These are phyloP conservation scores for Trichoderma sp. DNA, from an alignment of 2,329 filamentous ascomycete genomes.

Conservation along the genomic window DNA sequence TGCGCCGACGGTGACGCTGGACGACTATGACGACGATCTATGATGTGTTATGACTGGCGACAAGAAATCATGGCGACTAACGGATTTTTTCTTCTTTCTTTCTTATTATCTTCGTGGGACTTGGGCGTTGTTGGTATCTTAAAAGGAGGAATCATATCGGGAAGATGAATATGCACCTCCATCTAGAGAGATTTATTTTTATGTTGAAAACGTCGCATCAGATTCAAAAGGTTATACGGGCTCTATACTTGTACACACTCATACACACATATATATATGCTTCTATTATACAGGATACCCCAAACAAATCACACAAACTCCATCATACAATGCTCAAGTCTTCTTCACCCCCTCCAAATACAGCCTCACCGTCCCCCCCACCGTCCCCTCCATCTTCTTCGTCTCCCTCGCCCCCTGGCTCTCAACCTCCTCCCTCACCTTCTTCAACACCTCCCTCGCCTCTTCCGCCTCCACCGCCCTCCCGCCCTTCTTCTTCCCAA, in stretches of 20 bases:
- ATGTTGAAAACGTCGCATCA: constrained; percentile 3
- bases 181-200: not conserved
- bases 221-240: not conserved
- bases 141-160: not conserved
- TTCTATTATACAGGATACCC: constrained; percentile 10
- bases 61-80: constrained; percentile 1
- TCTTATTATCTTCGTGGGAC: not conserved
- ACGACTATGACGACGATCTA: constrained; percentile 41
- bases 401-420: constrained; percentile 47
- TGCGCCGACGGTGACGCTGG: constrained; percentile 27
- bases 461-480: constrained; percentile 64
- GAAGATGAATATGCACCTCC: not conserved
- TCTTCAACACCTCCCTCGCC: constrained; percentile 58
- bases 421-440: constrained; percentile 43
- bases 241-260: constrained; percentile 13
- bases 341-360: constrained; percentile 45
- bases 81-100: not conserved
- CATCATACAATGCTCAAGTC: not conserved
- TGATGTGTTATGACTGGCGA: constrained; percentile 31
- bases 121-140: constrained; percentile 22
- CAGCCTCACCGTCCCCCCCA: constrained; percentile 50
- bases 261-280: constrained; percentile 28
- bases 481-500: constrained; percentile 68
- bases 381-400: constrained; percentile 50
- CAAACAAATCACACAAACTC: constrained; percentile 4